Evolutionary conservation across 2,329 filamentous ascomycete genomes (phyloP).

Genomic region (Scorias spongiosa): DNA sequence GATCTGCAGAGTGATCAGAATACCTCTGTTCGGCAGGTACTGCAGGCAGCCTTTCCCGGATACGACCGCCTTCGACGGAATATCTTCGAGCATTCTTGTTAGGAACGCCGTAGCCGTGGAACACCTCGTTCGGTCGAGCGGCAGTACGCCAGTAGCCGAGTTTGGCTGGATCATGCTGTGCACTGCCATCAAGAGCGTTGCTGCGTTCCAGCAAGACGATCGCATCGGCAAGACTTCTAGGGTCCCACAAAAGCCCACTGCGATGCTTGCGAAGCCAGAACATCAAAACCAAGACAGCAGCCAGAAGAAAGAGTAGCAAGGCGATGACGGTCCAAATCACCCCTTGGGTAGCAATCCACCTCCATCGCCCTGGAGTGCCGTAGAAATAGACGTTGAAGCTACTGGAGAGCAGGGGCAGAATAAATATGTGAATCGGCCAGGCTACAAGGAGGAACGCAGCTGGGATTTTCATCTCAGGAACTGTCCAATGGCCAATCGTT

Average conservation of each 20-base stretch:
- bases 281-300: conserved; percentile 43
- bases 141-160: conserved; percentile 78
- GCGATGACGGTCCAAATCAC: conserved; percentile 64
- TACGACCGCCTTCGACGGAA: conserved; percentile 33
- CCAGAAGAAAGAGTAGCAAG: conserved; percentile 53
- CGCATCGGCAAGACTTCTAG: conserved; percentile 66
- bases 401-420: conserved; percentile 66
- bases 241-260: conserved; percentile 76
- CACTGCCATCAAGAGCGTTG: conserved; percentile 49
- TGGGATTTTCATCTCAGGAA: conserved; percentile 45
- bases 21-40: conserved; percentile 5
- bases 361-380: conserved; percentile 48
- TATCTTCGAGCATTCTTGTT: conserved; percentile 37
- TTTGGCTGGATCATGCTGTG: conserved; percentile 40
- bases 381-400: conserved; percentile 55
- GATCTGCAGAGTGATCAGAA: conserved; percentile 15
- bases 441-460: conserved; percentile 47
- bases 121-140: conserved; percentile 48
- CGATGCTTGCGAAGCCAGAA: conserved; percentile 35
- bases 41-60: conserved; percentile 27
- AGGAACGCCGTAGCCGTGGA: conserved; percentile 64
- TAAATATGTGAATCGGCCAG: conserved; percentile 59
- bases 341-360: conserved; percentile 64
- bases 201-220: conserved; percentile 64
- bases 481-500: conserved; percentile 49